Base-by-base conservation (phyloP, 768 basidiomycete species). In the Boletus huronensis region DNA sequence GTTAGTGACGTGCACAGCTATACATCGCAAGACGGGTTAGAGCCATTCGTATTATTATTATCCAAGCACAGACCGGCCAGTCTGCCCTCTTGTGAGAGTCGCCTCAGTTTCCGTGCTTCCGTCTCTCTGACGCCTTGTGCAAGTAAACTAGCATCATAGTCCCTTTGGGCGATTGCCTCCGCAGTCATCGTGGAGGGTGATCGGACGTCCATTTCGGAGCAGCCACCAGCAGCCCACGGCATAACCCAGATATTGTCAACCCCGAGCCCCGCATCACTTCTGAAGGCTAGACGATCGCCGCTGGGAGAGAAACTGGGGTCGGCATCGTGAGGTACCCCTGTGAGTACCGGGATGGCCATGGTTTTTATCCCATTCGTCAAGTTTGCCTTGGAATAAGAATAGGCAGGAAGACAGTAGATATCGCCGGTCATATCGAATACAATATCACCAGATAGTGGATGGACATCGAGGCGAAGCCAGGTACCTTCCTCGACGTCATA, bases 341-440 rank as follows among this genome's bases (percentile, higher is more conserved):
- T 71, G 26, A 87, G 71, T 32, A 90, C 72, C 8, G 86, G 84
- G 46, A 78, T 74, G 4, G 88, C 88, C 36, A 63, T 72, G 5
- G 72, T 68, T n/a, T 61, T 70, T 9, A 53, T 50, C 16, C 61
- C 64, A 35, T 3, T 38, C 1, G 64, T 34, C 42, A 65, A 55
- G 36, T 66, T 70, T 36, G 72, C 71, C 14, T 61, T 38, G 10
- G 64, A 54, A 55, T 77, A 77, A 17, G 73, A 64, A 48, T 55
- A 28, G 0, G 76, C 79, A 23, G 86, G 79, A 42, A 90, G 74
- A 61, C 88, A 89, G 66, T 87, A 89, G 28, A 89, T 64, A 63
- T 90, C 86, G 3, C 88, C 87, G 7, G 84, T 69, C 79, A 89
- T 86, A 65, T 87, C 87, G 52, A 88, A 89, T 7, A 88, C 77